A percentile compares a stretch with the other conserved stretches of the same genome.
Conservation (phyloP, 768 basidiomycete genomes). For the Kwoniella sp. region DNA sequence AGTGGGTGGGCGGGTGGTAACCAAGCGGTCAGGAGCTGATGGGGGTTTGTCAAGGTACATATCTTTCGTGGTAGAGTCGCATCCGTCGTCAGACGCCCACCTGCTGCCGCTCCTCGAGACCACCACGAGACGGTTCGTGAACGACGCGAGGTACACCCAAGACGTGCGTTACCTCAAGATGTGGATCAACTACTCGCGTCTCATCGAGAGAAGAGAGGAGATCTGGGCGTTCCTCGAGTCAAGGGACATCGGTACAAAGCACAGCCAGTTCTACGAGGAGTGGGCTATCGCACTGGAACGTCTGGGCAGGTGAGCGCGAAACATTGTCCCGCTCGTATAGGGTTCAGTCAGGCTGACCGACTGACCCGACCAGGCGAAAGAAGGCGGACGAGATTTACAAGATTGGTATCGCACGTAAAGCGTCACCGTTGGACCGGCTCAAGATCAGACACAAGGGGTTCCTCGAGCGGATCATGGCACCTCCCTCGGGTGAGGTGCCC, state of each 20-base stretch:
- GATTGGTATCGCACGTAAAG: slow-evolving; percentile 73
- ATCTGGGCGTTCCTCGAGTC: slow-evolving; percentile 82
- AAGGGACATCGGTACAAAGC: slow-evolving; percentile 79
- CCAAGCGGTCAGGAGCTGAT: neutral
- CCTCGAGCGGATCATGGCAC: slow-evolving; percentile 58
- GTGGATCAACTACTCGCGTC: slow-evolving; percentile 81
- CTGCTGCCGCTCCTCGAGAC: slow-evolving; percentile 77
- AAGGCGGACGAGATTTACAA: slow-evolving; percentile 79
- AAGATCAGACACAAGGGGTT: slow-evolving; percentile 78
- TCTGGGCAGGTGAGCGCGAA: slow-evolving; percentile 73
- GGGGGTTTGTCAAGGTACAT: slow-evolving; percentile 54
- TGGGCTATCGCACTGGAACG: slow-evolving; percentile 76
- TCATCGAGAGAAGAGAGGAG: slow-evolving; percentile 68
- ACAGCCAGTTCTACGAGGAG: slow-evolving; percentile 82
- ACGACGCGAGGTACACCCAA: slow-evolving; percentile 70
- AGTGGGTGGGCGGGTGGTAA: slow-evolving; percentile 51
- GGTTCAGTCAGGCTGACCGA: neutral
- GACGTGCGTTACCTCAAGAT: slow-evolving; percentile 87
- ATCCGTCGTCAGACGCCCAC: slow-evolving; percentile 70
- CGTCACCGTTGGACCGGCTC: slow-evolving; percentile 75
- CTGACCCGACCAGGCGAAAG: slow-evolving; percentile 55
- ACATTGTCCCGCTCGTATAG: slow-evolving; percentile 47
- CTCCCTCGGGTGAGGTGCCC: slow-evolving; percentile 37
- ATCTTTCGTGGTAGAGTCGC: slow-evolving; percentile 80
- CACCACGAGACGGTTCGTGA: slow-evolving; percentile 72